phyloP scores from a whole-genome alignment of 2,329 filamentous ascomycete species.

The Clarireedia homoeocarpa region DNA sequence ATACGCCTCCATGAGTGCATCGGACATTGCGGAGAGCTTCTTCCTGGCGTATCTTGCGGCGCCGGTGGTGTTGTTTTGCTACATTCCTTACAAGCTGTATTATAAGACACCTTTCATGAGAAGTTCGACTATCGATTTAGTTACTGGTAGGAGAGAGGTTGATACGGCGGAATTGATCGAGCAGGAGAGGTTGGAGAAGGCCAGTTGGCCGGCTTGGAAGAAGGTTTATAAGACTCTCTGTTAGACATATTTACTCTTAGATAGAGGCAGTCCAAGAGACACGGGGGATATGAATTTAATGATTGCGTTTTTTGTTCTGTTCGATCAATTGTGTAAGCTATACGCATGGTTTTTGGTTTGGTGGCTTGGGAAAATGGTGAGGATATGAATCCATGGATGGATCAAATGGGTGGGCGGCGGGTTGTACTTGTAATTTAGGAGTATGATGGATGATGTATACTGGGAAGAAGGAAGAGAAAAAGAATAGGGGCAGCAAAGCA shows the following conservation, averaged over 20 bases:
- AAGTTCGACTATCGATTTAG: conserved; percentile 18
- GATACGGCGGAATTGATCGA: conserved; percentile 22
- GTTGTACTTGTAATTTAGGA: no score
- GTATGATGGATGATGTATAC: no score
- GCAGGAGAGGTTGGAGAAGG: conserved; percentile 17
- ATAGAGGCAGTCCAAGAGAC: no score
- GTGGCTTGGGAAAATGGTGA: no score
- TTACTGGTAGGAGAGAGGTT: conserved; percentile 18
- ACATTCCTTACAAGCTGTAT: conserved; percentile 57
- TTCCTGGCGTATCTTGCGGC: conserved; percentile 51
- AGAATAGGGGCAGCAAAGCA: no score
- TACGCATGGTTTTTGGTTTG: no score
- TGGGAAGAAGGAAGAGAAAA: no score
- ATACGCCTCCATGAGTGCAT: conserved; percentile 8
- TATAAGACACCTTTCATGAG: conserved; percentile 31
- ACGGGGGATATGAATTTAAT: no score
- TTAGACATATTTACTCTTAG: background rate
- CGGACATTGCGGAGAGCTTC: conserved; percentile 41
- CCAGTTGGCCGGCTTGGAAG: conserved; percentile 22
- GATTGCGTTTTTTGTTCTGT: no score
- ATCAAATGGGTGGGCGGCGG: no score
- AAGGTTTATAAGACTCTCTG: conserved; percentile 9
- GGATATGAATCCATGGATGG: no score
- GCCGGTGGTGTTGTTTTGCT: conserved; percentile 46
- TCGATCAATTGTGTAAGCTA: no score